A percentile compares a stretch with the other conserved stretches of the same genome.
phyloP scores from a whole-genome alignment of 345 rosid species.

The Ceriops tagal region DNA sequence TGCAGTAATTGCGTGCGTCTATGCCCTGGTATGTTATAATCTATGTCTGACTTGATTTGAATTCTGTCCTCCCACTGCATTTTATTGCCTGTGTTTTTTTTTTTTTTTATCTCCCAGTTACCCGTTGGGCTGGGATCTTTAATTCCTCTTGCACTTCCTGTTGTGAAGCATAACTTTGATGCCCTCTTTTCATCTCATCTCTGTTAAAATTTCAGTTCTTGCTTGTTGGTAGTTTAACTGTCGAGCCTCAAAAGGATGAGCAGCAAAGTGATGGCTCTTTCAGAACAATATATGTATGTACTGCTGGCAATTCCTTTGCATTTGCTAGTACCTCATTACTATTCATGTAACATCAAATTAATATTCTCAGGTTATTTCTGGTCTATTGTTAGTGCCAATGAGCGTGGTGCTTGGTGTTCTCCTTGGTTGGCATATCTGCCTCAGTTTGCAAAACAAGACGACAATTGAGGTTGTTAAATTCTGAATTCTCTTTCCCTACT shows the following conservation, averaged over 20 bases:
- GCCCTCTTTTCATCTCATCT: background rate
- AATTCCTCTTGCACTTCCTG: background rate
- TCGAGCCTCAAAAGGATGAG: slow-evolving; percentile 58
- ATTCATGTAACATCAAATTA: slow-evolving; percentile 14
- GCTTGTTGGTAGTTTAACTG: slow-evolving; percentile 79
- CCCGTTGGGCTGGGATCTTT: background rate
- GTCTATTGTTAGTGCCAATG: slow-evolving; percentile 61
- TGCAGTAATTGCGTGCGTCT: slow-evolving; percentile 67
- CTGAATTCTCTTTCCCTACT: background rate
- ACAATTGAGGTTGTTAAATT: slow-evolving; percentile 66
- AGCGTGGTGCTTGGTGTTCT: slow-evolving; percentile 63
- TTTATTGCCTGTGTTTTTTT: background rate
- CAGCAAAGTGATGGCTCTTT: slow-evolving; percentile 51
- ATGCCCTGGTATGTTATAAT: slow-evolving; percentile 63
- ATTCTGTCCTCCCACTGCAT: background rate
- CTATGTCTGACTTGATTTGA: slow-evolving; percentile 2
- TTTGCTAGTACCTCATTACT: slow-evolving; percentile 10
- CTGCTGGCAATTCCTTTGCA: slow-evolving; percentile 2
- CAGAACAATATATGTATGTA: slow-evolving; percentile 62
- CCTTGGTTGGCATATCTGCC: slow-evolving; percentile 86
- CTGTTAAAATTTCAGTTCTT: slow-evolving; percentile 49
- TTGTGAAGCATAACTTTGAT: background rate
- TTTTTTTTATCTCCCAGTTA: background rate
- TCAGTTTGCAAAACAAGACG: slow-evolving; percentile 77
- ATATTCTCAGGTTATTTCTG: slow-evolving; percentile 61